Percentiles rank a stretch among this genome's conserved stretches.
Evolutionary conservation across 2,329 filamentous ascomycete genomes (phyloP).

Genomic region (Diaporthe destruens): DNA sequence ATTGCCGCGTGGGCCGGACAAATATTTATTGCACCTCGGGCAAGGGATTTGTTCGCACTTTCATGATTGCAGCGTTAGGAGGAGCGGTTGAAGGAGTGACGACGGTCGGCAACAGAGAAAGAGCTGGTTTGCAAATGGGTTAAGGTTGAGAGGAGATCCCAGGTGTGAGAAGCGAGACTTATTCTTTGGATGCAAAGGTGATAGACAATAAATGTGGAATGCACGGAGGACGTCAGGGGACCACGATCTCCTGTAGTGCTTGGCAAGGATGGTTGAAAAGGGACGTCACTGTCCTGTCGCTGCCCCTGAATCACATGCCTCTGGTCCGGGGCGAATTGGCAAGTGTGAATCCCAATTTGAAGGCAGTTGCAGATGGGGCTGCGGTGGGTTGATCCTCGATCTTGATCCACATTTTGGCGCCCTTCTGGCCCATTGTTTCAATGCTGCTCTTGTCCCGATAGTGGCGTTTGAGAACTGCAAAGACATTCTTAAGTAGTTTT

Average conservation of each 20-base stretch:
- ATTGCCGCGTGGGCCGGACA: not conserved
- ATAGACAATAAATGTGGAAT: slow-evolving; percentile 16
- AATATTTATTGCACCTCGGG: not conserved
- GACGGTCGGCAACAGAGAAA: not conserved
- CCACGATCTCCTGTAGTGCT: not conserved
- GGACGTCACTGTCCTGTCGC: slow-evolving; percentile 21
- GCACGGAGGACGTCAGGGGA: slow-evolving; percentile 9
- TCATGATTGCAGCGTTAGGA: slow-evolving; percentile 29
- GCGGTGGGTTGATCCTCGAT: slow-evolving; percentile 27
- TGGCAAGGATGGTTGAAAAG: not conserved
- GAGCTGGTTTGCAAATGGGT: not conserved
- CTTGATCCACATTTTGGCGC: slow-evolving; percentile 31
- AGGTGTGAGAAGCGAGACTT: slow-evolving; percentile 20
- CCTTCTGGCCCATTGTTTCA: not conserved
- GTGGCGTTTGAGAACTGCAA: not conserved
- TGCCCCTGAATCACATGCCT: slow-evolving; percentile 24
- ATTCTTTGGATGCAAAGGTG: slow-evolving; percentile 13
- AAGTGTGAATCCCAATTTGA: slow-evolving; percentile 36
- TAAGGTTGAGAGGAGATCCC: slow-evolving; percentile 2
- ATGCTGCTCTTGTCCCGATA: not conserved
- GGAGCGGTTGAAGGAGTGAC: slow-evolving; percentile 16
- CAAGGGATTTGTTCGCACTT: slow-evolving; percentile 21
- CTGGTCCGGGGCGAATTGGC: slow-evolving; percentile 27
- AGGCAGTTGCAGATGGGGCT: slow-evolving; percentile 11
- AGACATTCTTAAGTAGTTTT: not conserved